Base-by-base conservation (phyloP, 1,139 yeast genomes). In the Ogataea hybrid region DNA sequence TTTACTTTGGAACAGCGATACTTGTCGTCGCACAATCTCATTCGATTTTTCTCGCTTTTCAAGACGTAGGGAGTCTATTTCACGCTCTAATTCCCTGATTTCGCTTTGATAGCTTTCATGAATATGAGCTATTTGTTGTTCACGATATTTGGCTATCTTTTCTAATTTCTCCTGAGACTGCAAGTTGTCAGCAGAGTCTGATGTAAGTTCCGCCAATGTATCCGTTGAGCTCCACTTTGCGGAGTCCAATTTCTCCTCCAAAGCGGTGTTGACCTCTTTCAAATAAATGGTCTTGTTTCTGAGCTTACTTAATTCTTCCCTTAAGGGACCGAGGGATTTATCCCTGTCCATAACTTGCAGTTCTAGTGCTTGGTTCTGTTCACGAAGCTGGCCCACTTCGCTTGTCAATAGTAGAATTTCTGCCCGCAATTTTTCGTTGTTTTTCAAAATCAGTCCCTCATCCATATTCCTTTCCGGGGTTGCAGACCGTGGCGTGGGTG, bases 81-180 rank as follows among this genome's bases (percentile, higher is more conserved):
- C 48, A 3, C 4, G n/a, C 16, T 29, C 37, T 34, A 50, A 22
- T 3, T 28, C 37, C 4, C 32, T 28, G 16, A 46, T 32, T 12
- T 44, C 36, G 11, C 12, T 4, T n/a, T 11, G 14, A 16, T 44
- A 41, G 11, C 21, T 20, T 20, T 20, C 21, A 20, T 20, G 9
- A 3, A 20, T 7, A 20, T 27, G 12, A 8, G 6, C 12, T 2
- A 22, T 28, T 11, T 28, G 11, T 8, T 17, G 18, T 10, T 27
- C 9, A 21, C 21, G 20, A 11, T 27, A 28, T 11, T 20, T 37
- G 3, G 18, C 28, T 11, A 25, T 25, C 14, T 18, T 12, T 18
- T 35, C 14, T 16, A 42, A 15, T 20, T 42, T 37, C 4, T 20
- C 18, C 20, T 28, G 8, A 21, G 38, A 28, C 5, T 28, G 10